phyloP scores from a whole-genome alignment of 106 monocot species.

The Dioscorea dumetorum region DNA sequence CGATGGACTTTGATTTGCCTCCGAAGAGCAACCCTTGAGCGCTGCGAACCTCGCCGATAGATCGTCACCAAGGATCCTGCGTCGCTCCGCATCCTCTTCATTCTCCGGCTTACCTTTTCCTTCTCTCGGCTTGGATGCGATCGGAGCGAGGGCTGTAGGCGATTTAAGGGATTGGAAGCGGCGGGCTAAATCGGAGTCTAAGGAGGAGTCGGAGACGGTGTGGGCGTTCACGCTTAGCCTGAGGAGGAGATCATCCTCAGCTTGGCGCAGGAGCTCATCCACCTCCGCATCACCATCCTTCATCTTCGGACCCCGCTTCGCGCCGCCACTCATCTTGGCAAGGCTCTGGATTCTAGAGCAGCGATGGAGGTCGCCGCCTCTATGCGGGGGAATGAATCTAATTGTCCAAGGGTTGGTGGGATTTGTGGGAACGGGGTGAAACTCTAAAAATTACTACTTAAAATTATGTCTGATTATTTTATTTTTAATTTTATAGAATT shows the following conservation, averaged over 20 bases:
- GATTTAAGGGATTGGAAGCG: conserved; percentile 71
- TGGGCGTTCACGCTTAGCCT: conserved; percentile 26
- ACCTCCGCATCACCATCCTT: not conserved
- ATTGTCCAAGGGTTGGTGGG: too few relatives aligned
- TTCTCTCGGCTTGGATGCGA: not conserved
- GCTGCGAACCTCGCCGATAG: conserved; percentile 54
- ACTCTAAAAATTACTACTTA: too few relatives aligned
- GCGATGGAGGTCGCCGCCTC: too few relatives aligned
- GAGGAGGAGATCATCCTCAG: conserved; percentile 5
- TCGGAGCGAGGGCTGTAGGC: not conserved
- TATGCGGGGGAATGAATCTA: too few relatives aligned
- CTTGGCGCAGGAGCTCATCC: not conserved
- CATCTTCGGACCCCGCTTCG: too few relatives aligned
- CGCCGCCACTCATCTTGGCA: too few relatives aligned
- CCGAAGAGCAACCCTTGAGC: conserved; percentile 32
- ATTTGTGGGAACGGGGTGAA: too few relatives aligned
- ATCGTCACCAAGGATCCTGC: conserved; percentile 23
- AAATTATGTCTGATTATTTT: too few relatives aligned
- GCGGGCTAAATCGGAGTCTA: conserved; percentile 59
- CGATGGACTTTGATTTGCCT: not conserved
- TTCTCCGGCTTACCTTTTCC: too few relatives aligned
- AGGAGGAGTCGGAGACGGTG: conserved; percentile 14
- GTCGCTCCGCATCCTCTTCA: not conserved
- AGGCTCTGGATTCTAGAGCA: too few relatives aligned
- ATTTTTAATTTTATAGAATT: too few relatives aligned